Evolutionary conservation across 352 stramenopile species (phyloP).

Genomic region (Halophytophthora batemanensis): DNA sequence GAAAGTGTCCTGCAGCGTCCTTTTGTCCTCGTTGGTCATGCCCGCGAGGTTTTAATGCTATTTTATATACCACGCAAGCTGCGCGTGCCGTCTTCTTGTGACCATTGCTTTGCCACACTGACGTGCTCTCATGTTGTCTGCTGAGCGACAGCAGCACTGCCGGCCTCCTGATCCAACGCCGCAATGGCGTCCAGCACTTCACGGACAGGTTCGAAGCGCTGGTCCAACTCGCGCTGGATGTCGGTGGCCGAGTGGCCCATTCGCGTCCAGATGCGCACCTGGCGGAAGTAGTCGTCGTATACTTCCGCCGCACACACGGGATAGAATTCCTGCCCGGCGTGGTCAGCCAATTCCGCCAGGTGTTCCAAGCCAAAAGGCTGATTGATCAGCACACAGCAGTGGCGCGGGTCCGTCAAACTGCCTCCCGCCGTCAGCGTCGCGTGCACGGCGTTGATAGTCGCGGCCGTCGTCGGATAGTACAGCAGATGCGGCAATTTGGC

Average conservation of each 20-base stretch:
- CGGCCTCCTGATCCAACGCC: constrained; percentile 13
- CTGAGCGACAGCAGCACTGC: constrained; percentile 3
- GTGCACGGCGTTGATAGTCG: constrained; percentile 66
- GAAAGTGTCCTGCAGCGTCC: constrained; percentile 6
- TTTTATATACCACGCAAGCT: constrained; percentile 9
- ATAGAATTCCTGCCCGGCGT: constrained; percentile 50
- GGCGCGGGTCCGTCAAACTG: constrained; percentile 36
- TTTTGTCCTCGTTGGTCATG: background rate
- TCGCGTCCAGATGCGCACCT: constrained; percentile 66
- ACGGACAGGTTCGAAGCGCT: constrained; percentile 42
- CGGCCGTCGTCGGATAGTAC: constrained; percentile 57
- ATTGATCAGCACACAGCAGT: constrained; percentile 65
- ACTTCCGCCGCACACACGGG: constrained; percentile 65
- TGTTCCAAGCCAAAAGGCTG: constrained; percentile 55
- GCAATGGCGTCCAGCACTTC: constrained; percentile 40
- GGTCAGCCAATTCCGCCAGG: constrained; percentile 47
- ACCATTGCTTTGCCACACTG: background rate
- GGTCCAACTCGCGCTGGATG: constrained; percentile 54
- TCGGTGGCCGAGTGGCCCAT: constrained; percentile 52
- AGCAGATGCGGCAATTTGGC: constrained; percentile 48
- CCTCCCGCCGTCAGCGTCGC: constrained; percentile 39
- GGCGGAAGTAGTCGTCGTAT: constrained; percentile 72
- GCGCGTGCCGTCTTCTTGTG: background rate
- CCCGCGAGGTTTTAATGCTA: background rate
- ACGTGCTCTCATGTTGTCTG: background rate